Conservation (phyloP, 352 stramenopile species). For the Phytopythium cucurbitacearum region DNA sequence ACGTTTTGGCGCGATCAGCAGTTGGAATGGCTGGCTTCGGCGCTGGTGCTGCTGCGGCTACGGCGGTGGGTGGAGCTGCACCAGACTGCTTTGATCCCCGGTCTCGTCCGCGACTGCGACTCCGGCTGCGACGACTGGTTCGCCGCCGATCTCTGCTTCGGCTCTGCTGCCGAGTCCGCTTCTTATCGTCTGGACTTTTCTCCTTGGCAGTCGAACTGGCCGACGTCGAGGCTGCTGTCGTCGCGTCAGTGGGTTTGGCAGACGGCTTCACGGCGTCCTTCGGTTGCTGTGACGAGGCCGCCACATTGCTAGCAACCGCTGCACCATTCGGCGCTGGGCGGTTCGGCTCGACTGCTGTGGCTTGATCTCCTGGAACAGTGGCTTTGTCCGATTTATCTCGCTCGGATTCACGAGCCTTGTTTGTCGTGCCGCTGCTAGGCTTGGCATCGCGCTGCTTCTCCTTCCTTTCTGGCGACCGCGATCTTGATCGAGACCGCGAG, state of each 20-base stretch:
- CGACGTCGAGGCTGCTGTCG: not conserved
- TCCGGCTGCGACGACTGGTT: constrained; percentile 16
- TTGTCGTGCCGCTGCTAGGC: too few species aligned
- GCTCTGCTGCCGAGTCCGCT: constrained; percentile 16
- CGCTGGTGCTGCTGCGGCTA: not conserved
- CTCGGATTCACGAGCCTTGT: too few species aligned
- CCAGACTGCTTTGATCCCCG: not conserved
- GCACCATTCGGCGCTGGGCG: too few species aligned
- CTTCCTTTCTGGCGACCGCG: constrained; percentile 1
- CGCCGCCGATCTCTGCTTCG: constrained; percentile 19
- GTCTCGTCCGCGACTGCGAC: constrained; percentile 22
- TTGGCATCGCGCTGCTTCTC: constrained; percentile 7
- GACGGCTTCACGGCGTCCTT: not conserved
- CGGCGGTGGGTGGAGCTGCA: not conserved
- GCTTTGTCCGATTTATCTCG: too few species aligned
- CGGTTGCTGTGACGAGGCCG: too few species aligned
- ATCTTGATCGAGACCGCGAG: constrained; percentile 4
- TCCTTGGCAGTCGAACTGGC: not conserved
- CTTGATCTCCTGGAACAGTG: constrained; percentile 6
- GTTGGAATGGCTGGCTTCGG: constrained; percentile 1
- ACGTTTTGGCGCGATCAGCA: constrained; percentile 28
- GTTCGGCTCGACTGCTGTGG: constrained; percentile 10
- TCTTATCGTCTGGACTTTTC: constrained; percentile 1
- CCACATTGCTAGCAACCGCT: too few species aligned
- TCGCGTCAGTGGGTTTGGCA: not conserved